Conservation (phyloP, 1,284 basidiomycete genomes). For the Heliocybe sulcata region DNA sequence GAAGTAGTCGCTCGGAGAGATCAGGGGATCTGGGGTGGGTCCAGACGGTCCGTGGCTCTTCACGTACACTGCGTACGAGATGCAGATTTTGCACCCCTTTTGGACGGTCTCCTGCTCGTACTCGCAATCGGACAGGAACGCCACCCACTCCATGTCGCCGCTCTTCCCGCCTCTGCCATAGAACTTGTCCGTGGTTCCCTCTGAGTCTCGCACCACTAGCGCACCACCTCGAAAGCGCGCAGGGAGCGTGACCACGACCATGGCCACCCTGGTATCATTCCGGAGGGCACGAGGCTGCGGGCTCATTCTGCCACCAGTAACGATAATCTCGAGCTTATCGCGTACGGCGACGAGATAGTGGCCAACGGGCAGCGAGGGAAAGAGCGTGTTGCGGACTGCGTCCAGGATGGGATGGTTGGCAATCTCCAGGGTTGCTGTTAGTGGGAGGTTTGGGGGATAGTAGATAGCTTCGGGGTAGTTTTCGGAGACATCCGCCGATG, state of each 20-base stretch:
- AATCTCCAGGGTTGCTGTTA: slow-evolving; percentile 70
- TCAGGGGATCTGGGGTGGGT: slow-evolving; percentile 47
- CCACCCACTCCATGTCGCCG: slow-evolving; percentile 69
- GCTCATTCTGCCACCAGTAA: slow-evolving; percentile 49
- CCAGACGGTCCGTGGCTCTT: slow-evolving; percentile 57
- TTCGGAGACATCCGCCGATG: slow-evolving; percentile 45
- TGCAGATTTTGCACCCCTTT: slow-evolving; percentile 59
- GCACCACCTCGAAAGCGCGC: slow-evolving; percentile 65
- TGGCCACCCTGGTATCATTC: slow-evolving; percentile 63
- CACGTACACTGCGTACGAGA: slow-evolving; percentile 66
- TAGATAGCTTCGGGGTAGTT: slow-evolving; percentile 56
- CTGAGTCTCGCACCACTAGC: slow-evolving; percentile 47
- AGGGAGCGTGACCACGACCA: slow-evolving; percentile 64
- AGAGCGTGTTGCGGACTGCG: slow-evolving; percentile 59
- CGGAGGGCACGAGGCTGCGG: slow-evolving; percentile 43
- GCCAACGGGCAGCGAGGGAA: slow-evolving; percentile 58
- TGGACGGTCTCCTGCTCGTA: slow-evolving; percentile 65
- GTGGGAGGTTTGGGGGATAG: slow-evolving; percentile 63
- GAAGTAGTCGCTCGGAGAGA: slow-evolving; percentile 65
- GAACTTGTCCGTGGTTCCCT: slow-evolving; percentile 57
- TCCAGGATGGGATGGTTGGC: slow-evolving; percentile 76
- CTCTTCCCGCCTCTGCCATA: slow-evolving; percentile 51
- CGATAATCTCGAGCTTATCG: slow-evolving; percentile 64
- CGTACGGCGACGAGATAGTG: slow-evolving; percentile 61
- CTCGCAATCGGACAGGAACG: slow-evolving; percentile 65